Evolutionary conservation across 176 grass and related monocot species (phyloP).

Genomic region (Zoysia pacifica): DNA sequence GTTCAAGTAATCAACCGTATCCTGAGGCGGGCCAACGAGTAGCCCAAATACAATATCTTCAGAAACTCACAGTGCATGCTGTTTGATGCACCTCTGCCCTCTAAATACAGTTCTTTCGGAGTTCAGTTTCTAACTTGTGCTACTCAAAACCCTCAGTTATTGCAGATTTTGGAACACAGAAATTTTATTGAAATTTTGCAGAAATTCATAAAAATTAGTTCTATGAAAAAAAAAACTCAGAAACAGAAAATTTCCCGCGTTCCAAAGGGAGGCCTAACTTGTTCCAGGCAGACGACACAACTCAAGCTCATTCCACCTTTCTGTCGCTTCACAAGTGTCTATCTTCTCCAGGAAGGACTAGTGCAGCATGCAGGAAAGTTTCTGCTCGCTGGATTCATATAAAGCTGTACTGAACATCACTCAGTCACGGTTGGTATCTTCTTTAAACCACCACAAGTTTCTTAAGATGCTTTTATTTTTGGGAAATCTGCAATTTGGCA

Average conservation of each 20-base stretch:
- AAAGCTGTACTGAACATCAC: slow-evolving; percentile 32
- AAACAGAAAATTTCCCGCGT: no score
- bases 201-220: no score
- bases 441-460: slow-evolving; percentile 40
- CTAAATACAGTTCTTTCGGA: background rate
- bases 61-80: background rate
- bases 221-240: no score
- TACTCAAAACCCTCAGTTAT: background rate
- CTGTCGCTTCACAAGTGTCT: background rate
- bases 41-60: background rate
- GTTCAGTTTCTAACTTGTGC: slow-evolving; percentile 9
- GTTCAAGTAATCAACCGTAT: background rate
- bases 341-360: slow-evolving; percentile 17
- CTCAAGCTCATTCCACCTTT: slow-evolving; percentile 19
- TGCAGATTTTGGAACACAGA: background rate
- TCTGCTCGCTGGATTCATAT: slow-evolving; percentile 14
- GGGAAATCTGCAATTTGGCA: slow-evolving; percentile 7
- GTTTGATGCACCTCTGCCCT: slow-evolving; percentile 5
- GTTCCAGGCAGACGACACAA: background rate
- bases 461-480: slow-evolving; percentile 40
- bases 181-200: no score
- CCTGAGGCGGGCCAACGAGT: no score
- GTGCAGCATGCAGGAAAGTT: slow-evolving; percentile 22
- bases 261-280: background rate
- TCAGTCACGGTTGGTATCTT: slow-evolving; percentile 35